Evolutionary conservation across 192 early-diverging fungal species (phyloP).

Genomic region (Podila epicladia): DNA sequence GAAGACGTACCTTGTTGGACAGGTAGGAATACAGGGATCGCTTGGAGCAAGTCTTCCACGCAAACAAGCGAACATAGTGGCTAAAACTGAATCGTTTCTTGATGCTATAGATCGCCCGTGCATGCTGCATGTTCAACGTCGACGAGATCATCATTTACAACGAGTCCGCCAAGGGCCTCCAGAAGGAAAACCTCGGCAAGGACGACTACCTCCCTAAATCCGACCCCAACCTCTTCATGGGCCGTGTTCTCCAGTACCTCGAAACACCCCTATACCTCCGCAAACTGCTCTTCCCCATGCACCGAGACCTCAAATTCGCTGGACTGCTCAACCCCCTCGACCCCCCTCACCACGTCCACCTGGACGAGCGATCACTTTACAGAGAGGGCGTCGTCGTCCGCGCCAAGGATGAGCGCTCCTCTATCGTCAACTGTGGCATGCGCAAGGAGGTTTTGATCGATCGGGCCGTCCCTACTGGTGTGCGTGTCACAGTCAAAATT

Average conservation of each 20-base stretch:
- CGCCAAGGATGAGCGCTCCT: slow-evolving; percentile 30
- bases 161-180: slow-evolving; percentile 52
- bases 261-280: slow-evolving; percentile 78
- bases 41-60: neutral
- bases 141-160: slow-evolving; percentile 78
- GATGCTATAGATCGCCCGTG: slow-evolving; percentile 61
- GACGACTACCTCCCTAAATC: slow-evolving; percentile 50
- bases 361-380: slow-evolving; percentile 66
- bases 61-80: neutral
- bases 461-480: slow-evolving; percentile 60
- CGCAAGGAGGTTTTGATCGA: slow-evolving; percentile 61
- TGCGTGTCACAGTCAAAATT: slow-evolving; percentile 66
- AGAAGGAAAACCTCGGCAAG: slow-evolving; percentile 52
- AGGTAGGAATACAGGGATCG: slow-evolving; percentile 44
- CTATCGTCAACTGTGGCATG: slow-evolving; percentile 50
- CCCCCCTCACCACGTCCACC: slow-evolving; percentile 71
- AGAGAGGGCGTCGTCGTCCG: slow-evolving; percentile 69
- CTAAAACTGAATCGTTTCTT: too few species aligned
- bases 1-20: slow-evolving; percentile 76
- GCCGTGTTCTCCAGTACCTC: slow-evolving; percentile 71
- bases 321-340: slow-evolving; percentile 72
- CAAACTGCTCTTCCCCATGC: slow-evolving; percentile 73
- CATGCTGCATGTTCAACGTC: slow-evolving; percentile 65
- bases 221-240: slow-evolving; percentile 71
- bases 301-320: slow-evolving; percentile 70